Base-by-base conservation (phyloP, 164 flowering plant genomes). In the Buxus sempervirens region DNA sequence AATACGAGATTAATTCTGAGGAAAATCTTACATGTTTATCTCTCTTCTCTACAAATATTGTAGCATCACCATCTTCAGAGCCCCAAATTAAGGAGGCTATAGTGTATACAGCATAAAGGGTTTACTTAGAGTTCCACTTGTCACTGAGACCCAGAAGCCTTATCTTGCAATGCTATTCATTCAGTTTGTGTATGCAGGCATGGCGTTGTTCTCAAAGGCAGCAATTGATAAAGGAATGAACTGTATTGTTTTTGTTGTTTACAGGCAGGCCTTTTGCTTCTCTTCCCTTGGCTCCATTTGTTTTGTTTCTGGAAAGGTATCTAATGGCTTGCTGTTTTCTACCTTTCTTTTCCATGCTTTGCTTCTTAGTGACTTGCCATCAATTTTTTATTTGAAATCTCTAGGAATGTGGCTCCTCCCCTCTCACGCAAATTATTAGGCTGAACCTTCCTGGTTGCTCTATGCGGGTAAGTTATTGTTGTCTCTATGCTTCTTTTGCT, bases 181-280 rank as follows among this genome's bases (percentile, higher is more conserved):
- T 12, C 90, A 90, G 57, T 63, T 73, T 60, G 72, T 78, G 1
- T 83, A 83, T 72, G 81, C 92, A 24, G 92, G 88, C 48, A 83
- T 84, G 88, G 82, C 85, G 13, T 73, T 90, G 71, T 67, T 90
- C 63, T 83, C 92, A 36, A 88, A 88, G 59, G 81, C 78, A 15
- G 86, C 96, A 32, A 75, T 90, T 48, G 62, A 80, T n/a, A 56
- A 70, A 21, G 96, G 92, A 55, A 86, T 86, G 88, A 84, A 73
- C 74, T 82, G 86, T 67, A 77, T 26, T 58, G 82, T 90, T 4
- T 90, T 90, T 74, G 90, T 88, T 0, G 78, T 78, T 38, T 88
- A 85, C 72, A 80, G 90, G 9, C 96, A 88, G 70, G 89, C 81
- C n/a, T 72, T n/a, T 85, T 24, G 96, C 90, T 22, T 62, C 87